Evolutionary conservation across 768 basidiomycete genomes (phyloP).

Genomic region (Termitomyces eurrhizus): DNA sequence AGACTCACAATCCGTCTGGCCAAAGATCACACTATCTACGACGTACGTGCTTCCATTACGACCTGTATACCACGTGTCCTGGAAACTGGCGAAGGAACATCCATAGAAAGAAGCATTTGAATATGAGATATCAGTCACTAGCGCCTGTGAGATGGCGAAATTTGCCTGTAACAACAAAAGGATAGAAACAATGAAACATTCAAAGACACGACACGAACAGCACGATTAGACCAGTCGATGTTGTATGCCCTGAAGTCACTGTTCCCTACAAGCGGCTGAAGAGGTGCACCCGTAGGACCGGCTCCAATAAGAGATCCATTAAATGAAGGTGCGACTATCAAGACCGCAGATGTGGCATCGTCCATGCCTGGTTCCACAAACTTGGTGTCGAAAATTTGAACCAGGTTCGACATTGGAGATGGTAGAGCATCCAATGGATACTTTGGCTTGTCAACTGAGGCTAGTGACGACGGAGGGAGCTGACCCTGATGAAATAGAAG

Average conservation of each 20-base stretch:
- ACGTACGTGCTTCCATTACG: constrained; percentile 55
- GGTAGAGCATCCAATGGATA: constrained; percentile 37
- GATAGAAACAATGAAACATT: background rate
- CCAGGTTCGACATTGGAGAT: constrained; percentile 50
- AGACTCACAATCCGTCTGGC: constrained; percentile 57
- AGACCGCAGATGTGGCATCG: constrained; percentile 56
- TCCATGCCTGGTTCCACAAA: constrained; percentile 41
- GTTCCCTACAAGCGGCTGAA: constrained; percentile 48
- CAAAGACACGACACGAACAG: constrained; percentile 35
- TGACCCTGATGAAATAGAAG: constrained; percentile 40
- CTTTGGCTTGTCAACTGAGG: constrained; percentile 25
- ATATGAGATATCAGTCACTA: constrained; percentile 59
- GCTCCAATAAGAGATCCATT: constrained; percentile 57
- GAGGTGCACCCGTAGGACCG: constrained; percentile 53
- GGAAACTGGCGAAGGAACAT: constrained; percentile 56
- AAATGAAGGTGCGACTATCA: constrained; percentile 54
- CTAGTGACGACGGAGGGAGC: constrained; percentile 30
- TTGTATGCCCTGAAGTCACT: constrained; percentile 62
- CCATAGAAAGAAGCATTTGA: constrained; percentile 68
- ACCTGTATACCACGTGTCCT: constrained; percentile 68
- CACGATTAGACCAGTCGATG: constrained; percentile 62
- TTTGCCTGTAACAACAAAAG: constrained; percentile 35
- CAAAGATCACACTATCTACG: constrained; percentile 58
- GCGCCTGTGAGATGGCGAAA: constrained; percentile 56
- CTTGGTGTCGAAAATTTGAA: constrained; percentile 48